Evolutionary conservation across 2,329 filamentous ascomycete species (phyloP), one percentile per base, ranked within the genome.

Genomic region (Orbilia oligospora): DNA sequence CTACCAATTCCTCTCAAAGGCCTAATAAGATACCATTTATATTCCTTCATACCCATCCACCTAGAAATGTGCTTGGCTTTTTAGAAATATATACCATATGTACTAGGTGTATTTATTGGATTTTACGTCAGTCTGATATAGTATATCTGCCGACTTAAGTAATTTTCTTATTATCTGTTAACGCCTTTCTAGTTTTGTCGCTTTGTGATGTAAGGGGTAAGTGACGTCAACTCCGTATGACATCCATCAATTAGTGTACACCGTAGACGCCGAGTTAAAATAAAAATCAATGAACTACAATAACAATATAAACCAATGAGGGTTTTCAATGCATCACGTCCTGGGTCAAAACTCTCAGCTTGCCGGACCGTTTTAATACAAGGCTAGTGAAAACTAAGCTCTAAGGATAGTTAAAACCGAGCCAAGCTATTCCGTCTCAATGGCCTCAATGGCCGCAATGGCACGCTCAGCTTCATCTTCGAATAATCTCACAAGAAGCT

Each of bases 391-490:
- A n/a, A n/a, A n/a, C n/a, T n/a, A n/a, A n/a, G n/a, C n/a, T n/a
- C n/a, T n/a, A n/a, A n/a, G n/a, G n/a, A n/a, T n/a, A n/a, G n/a
- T n/a, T n/a, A n/a, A n/a, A n/a, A n/a, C n/a, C n/a, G n/a, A n/a
- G n/a, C n/a, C n/a, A n/a, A n/a, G n/a, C 18, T 80, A 81, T 27
- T 73, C 76, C 3, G 73, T 79, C 79, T 91, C 87, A 76, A 97
- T 86, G 0, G 91, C 91, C 84, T 96, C 93, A 68, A 99, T 85
- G 5, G 89, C 89, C 61, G 87, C 88, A 88, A 97, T 90, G 0
- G 94, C 96, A 82, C 90, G 89, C 18, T 88, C 89, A 0, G 94
- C 95, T 85, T 98, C 91, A 76, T 87, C 90, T 85, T 98, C 95
- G 84, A 98, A 98, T 8, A 89, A 87, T 76, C 88, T 89, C 4